phyloP scores from a whole-genome alignment of 306 rosid genomes.

The Medicago ruthenica region DNA sequence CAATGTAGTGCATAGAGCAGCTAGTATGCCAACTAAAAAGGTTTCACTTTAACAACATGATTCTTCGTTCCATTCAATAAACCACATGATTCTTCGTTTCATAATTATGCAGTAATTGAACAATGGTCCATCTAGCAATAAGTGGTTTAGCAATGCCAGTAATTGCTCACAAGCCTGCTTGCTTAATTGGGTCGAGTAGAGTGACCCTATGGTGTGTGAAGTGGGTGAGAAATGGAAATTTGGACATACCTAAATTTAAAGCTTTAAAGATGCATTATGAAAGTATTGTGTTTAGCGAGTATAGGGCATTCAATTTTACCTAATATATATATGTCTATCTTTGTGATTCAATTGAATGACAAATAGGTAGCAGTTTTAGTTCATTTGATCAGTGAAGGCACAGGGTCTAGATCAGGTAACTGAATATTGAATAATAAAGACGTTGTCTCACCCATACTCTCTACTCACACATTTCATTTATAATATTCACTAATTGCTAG shows the following conservation, averaged over 20 bases:
- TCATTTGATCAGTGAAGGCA: background rate
- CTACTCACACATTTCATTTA: conserved; percentile 19
- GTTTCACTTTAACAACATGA: conserved; percentile 35
- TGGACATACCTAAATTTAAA: conserved; percentile 30
- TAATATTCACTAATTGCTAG: background rate
- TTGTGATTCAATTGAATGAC: conserved; percentile 47
- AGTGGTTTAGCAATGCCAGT: background rate
- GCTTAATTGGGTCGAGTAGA: conserved; percentile 27
- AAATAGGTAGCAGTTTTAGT: conserved; percentile 24
- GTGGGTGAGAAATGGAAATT: conserved; percentile 31
- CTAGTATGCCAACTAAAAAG: conserved; percentile 42
- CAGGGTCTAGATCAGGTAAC: background rate
- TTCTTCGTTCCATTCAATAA: conserved; percentile 32
- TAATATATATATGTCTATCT: background rate
- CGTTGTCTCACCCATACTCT: background rate
- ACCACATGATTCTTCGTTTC: conserved; percentile 30
- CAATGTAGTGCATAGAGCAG: background rate
- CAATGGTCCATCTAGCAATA: conserved; percentile 31
- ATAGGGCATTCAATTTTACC: conserved; percentile 36
- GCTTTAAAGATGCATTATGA: conserved; percentile 7
- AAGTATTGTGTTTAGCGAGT: conserved; percentile 22
- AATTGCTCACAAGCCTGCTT: conserved; percentile 38
- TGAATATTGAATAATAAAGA: background rate
- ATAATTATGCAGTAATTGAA: conserved; percentile 45
- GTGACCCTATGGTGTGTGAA: conserved; percentile 12